A percentile compares a stretch with the other conserved stretches of the same genome.
These are phyloP conservation scores for Saturnispora sanitii DNA, from an alignment of 805 yeast genomes.

Conservation along the genomic window DNA sequence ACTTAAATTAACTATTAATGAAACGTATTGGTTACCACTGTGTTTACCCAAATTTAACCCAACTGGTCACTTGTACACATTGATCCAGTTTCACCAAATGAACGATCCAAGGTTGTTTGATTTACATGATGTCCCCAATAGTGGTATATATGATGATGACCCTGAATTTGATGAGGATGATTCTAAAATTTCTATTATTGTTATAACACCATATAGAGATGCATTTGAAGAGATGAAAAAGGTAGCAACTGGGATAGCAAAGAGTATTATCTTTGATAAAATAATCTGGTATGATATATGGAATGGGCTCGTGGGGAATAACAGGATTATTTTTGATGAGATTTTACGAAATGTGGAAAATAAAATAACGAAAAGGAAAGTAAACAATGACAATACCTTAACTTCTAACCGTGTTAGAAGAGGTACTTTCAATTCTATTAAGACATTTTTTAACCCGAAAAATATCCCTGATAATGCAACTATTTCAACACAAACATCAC, in stretches of 20 bases:
- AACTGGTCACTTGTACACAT: constrained; percentile 78
- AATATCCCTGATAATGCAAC: constrained; percentile 19
- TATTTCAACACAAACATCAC: no score
- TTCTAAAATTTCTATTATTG: constrained; percentile 31
- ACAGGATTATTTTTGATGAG: constrained; percentile 8
- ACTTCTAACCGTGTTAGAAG: background rate
- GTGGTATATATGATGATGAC: background rate
- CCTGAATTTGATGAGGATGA: constrained; percentile 13
- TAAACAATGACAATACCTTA: background rate
- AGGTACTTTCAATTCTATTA: constrained; percentile 1
- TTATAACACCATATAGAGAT: constrained; percentile 64
- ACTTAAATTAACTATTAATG: constrained; percentile 28
- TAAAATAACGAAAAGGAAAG: background rate
- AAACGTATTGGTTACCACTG: constrained; percentile 88
- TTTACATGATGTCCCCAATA: constrained; percentile 17
- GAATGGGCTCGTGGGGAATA: constrained; percentile 9
- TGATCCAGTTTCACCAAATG: constrained; percentile 50
- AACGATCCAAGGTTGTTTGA: constrained; percentile 25
- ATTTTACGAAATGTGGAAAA: background rate
- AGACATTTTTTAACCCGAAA: constrained; percentile 1
- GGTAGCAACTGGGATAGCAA: constrained; percentile 43
- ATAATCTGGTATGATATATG: constrained; percentile 12
- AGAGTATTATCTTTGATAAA: constrained; percentile 30
- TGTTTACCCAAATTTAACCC: constrained; percentile 87
- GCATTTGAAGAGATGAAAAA: constrained; percentile 68